Evolutionary conservation across 2,329 filamentous ascomycete genomes (phyloP).

Genomic region (Cladophialophora chaetospira): DNA sequence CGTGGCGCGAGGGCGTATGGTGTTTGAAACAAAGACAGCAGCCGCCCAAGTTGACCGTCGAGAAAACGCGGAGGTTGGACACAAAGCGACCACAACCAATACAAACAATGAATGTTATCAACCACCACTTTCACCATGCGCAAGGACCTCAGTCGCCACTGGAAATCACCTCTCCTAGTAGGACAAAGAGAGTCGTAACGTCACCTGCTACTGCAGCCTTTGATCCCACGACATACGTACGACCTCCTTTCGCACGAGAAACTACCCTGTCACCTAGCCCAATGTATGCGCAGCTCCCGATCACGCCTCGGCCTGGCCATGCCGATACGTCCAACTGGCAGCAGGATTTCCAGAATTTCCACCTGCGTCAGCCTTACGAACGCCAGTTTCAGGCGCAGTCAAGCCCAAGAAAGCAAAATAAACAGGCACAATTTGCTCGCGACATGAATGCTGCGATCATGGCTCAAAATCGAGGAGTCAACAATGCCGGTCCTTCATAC

Average conservation of each 20-base stretch:
- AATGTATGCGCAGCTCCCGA: constrained; percentile 55
- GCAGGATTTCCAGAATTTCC: constrained; percentile 57
- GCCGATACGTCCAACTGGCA: constrained; percentile 51
- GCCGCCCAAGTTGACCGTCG: constrained; percentile 42
- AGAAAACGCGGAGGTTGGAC: constrained; percentile 31
- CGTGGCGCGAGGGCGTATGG: constrained; percentile 58
- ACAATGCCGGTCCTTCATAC: constrained; percentile 42
- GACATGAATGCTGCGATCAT: constrained; percentile 38
- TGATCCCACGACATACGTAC: constrained; percentile 5
- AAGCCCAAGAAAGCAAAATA: constrained; percentile 45
- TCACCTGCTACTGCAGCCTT: constrained; percentile 37
- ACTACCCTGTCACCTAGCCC: constrained; percentile 53
- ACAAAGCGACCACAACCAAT: constrained; percentile 33
- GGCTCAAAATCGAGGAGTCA: constrained; percentile 35
- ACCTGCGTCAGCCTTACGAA: constrained; percentile 49
- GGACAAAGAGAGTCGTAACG: constrained; percentile 33
- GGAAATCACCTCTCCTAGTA: constrained; percentile 10
- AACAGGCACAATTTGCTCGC: constrained; percentile 37
- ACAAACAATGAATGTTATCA: constrained; percentile 39
- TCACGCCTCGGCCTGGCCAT: constrained; percentile 43
- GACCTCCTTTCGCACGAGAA: constrained; percentile 27
- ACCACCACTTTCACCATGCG: constrained; percentile 31
- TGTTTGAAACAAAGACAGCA: constrained; percentile 53
- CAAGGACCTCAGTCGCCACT: constrained; percentile 27
- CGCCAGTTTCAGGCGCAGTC: constrained; percentile 49